These are phyloP conservation scores for Huntiella abstrusa DNA, from an alignment of 2,329 filamentous ascomycete species.

Conservation along the genomic window DNA sequence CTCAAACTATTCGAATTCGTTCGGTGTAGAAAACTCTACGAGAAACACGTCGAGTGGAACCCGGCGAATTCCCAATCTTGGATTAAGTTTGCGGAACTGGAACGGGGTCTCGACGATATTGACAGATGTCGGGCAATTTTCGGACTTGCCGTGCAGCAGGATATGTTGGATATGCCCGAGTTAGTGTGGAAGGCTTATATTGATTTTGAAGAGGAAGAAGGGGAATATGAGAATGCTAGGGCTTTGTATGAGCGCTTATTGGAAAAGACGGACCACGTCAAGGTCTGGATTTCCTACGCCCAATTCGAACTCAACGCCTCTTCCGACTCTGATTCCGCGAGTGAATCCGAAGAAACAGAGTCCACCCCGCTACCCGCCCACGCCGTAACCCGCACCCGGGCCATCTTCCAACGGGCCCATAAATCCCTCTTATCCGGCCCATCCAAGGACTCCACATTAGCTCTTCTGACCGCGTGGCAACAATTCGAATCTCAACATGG, in stretches of 20 bases:
- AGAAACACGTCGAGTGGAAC: slow-evolving; percentile 89
- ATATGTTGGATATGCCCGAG: slow-evolving; percentile 87
- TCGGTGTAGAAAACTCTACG: slow-evolving; percentile 75
- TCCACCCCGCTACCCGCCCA: slow-evolving; percentile 60
- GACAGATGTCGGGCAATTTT: slow-evolving; percentile 81
- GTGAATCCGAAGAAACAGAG: slow-evolving; percentile 32
- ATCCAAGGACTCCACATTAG: slow-evolving; percentile 84
- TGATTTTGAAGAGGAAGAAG: slow-evolving; percentile 93
- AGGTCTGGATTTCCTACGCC: slow-evolving; percentile 98
- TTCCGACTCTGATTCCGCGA: slow-evolving; percentile 36
- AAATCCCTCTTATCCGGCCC: slow-evolving; percentile 75
- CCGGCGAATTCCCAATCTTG: slow-evolving; percentile 78
- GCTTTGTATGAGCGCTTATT: slow-evolving; percentile 76
- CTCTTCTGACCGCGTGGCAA: slow-evolving; percentile 79
- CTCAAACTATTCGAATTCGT: slow-evolving; percentile 87
- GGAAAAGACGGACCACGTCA: slow-evolving; percentile 92
- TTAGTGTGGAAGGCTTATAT: slow-evolving; percentile 96
- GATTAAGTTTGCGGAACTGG: slow-evolving; percentile 91
- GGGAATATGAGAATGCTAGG: slow-evolving; percentile 69
- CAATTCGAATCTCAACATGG: slow-evolving; percentile 82
- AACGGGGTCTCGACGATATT: slow-evolving; percentile 75
- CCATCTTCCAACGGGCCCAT: slow-evolving; percentile 70
- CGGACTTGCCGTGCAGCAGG: slow-evolving; percentile 70
- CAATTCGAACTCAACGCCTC: slow-evolving; percentile 94
- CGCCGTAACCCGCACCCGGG: slow-evolving; percentile 65